Evolutionary conservation across 176 grass and related monocot genomes (phyloP).

Genomic region (Oryza coarctata): DNA sequence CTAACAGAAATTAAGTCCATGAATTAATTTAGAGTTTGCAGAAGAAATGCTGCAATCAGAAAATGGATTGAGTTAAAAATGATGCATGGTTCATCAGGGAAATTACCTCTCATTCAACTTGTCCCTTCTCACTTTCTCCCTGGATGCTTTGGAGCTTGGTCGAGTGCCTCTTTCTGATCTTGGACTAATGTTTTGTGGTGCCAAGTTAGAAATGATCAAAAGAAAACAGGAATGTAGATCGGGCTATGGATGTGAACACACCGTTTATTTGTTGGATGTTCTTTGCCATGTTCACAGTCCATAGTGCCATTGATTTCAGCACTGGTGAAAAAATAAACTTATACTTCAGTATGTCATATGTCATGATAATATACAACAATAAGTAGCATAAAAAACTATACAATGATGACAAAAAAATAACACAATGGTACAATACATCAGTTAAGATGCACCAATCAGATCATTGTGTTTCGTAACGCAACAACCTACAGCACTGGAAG

Average conservation of each 20-base stretch:
- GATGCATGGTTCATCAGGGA: not conserved
- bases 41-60: not conserved
- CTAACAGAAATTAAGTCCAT: slow-evolving; percentile 40
- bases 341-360: not conserved
- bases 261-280: slow-evolving; percentile 75
- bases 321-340: slow-evolving; percentile 42
- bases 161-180: slow-evolving; percentile 62
- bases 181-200: slow-evolving; percentile 48
- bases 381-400: not conserved
- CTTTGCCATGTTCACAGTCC: slow-evolving; percentile 53
- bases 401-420: not conserved
- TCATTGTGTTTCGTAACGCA: not conserved
- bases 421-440: not conserved
- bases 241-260: slow-evolving; percentile 37
- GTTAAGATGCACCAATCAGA: not conserved
- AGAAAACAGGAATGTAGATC: not conserved
- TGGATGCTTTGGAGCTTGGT: slow-evolving; percentile 88
- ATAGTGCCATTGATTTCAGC: slow-evolving; percentile 57
- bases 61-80: not conserved
- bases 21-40: slow-evolving; percentile 20
- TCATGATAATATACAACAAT: not conserved
- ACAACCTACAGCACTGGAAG: not conserved
- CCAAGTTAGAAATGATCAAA: slow-evolving; percentile 28
- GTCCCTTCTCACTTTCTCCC: slow-evolving; percentile 92
- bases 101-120: slow-evolving; percentile 81